These are phyloP conservation scores for Filosporella fistucella DNA, from an alignment of 495 filamentous ascomycete genomes.

Conservation along the genomic window DNA sequence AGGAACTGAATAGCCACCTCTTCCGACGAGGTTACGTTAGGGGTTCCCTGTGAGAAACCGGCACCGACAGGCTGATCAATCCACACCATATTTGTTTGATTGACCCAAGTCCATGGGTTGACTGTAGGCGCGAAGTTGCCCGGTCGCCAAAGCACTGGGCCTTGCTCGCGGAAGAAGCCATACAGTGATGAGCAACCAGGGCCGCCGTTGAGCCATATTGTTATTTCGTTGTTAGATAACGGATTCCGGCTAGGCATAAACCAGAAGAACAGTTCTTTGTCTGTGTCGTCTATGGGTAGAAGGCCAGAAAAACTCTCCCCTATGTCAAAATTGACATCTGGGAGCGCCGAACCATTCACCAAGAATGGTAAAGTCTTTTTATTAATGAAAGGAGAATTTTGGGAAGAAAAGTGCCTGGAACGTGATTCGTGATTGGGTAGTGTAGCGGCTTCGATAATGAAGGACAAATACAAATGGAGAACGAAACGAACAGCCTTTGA, in stretches of 20 bases:
- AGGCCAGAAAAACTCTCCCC: slow-evolving; percentile 76
- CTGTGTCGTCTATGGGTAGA: slow-evolving; percentile 53
- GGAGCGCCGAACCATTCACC: slow-evolving; percentile 62
- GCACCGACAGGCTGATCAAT: slow-evolving; percentile 76
- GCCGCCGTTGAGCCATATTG: slow-evolving; percentile 52
- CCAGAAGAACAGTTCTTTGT: slow-evolving; percentile 68
- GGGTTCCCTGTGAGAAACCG: slow-evolving; percentile 62
- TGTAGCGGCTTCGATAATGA: too few species aligned
- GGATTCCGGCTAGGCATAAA: slow-evolving; percentile 63
- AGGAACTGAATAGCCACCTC: slow-evolving; percentile 66
- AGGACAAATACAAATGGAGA: too few species aligned
- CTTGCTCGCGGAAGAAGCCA: slow-evolving; percentile 71
- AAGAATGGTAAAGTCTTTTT: too few species aligned
- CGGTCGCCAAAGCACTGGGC: slow-evolving; percentile 69
- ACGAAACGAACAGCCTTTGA: too few species aligned
- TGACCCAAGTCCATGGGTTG: slow-evolving; percentile 68
- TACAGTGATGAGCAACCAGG: slow-evolving; percentile 64
- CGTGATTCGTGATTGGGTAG: too few species aligned
- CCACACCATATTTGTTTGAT: slow-evolving; percentile 72
- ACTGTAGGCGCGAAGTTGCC: slow-evolving; percentile 57
- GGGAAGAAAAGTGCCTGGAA: too few species aligned
- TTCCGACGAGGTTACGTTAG: slow-evolving; percentile 53
- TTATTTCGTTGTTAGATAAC: slow-evolving; percentile 55
- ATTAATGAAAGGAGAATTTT: too few species aligned
- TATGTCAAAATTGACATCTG: slow-evolving; percentile 69